Conservation (phyloP, 2,329 filamentous ascomycete species). For the Apiospora saccharicola region DNA sequence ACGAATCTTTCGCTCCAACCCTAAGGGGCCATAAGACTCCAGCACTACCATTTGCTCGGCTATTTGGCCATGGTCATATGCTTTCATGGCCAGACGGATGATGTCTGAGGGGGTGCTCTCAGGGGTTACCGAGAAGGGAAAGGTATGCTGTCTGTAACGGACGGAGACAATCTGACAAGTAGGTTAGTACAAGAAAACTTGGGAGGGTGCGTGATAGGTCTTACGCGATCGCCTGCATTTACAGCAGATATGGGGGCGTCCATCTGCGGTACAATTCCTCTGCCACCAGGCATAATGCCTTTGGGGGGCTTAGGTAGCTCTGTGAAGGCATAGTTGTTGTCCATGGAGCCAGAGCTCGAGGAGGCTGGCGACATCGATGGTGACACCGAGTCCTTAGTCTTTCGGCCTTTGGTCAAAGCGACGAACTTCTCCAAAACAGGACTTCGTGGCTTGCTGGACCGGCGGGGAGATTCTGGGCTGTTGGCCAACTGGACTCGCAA, state of each 20-base stretch:
- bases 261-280: constrained; percentile 58
- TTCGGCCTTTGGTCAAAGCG: constrained; percentile 52
- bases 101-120: constrained; percentile 80
- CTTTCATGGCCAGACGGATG: constrained; percentile 66
- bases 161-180: constrained; percentile 69
- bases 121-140: constrained; percentile 75
- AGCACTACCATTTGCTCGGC: constrained; percentile 63
- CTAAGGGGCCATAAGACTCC: constrained; percentile 78
- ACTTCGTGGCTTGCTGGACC: constrained; percentile 46
- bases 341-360: constrained; percentile 40
- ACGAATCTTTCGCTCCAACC: constrained; percentile 82
- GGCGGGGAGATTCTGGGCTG: constrained; percentile 38
- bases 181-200: constrained; percentile 34
- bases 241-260: constrained; percentile 84
- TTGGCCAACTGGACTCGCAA: constrained; percentile 52
- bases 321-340: constrained; percentile 37
- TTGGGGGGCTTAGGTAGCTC: constrained; percentile 33
- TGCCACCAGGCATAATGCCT: constrained; percentile 53
- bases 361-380: constrained; percentile 44
- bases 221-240: constrained; percentile 79
- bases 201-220: constrained; percentile 42
- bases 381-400: constrained; percentile 46
- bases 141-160: constrained; percentile 72
- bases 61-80: constrained; percentile 13
- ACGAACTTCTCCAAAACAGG: constrained; percentile 58